Percentiles rank a stretch among this genome's conserved stretches.
phyloP scores from a whole-genome alignment of 495 filamentous ascomycete genomes.

The Penicillium riverlandense region DNA sequence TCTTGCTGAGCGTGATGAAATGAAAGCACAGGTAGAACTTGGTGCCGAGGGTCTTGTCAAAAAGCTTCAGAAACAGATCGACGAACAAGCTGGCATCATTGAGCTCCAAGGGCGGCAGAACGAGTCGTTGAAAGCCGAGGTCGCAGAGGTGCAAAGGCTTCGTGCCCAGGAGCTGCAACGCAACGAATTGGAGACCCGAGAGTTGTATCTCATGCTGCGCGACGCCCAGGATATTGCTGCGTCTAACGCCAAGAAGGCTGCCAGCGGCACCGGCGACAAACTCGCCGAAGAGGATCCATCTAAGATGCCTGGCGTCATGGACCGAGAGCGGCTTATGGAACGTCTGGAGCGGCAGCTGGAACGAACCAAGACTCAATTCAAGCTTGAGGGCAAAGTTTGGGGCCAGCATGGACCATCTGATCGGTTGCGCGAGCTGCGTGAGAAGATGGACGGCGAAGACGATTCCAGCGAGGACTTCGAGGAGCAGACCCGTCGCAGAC shows the following conservation, averaged over 20 bases:
- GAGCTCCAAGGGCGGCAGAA: constrained; percentile 80
- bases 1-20: constrained; percentile 93
- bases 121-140: constrained; percentile 79
- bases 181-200: constrained; percentile 90
- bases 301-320: constrained; percentile 86
- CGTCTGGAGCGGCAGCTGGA: constrained; percentile 91
- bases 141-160: constrained; percentile 77
- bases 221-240: constrained; percentile 96
- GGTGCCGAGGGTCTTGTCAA: constrained; percentile 90
- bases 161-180: constrained; percentile 89
- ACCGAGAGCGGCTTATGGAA: constrained; percentile 85
- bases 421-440: constrained; percentile 81
- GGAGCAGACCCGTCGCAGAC: constrained; percentile 40
- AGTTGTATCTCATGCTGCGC: constrained; percentile 96
- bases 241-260: constrained; percentile 65
- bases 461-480: constrained; percentile 43
- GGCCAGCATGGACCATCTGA: constrained; percentile 84
- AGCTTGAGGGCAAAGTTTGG: constrained; percentile 94
- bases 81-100: constrained; percentile 86
- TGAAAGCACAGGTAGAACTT: constrained; percentile 84
- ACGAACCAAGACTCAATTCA: constrained; percentile 94
- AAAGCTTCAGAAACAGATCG: constrained; percentile 86
- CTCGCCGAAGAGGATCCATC: constrained; percentile 56
- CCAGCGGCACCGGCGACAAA: constrained; percentile 21
- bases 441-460: constrained; percentile 77